These are phyloP conservation scores for Heliamphora pulchella DNA, from an alignment of 179 eudicot genomes.

Conservation along the genomic window DNA sequence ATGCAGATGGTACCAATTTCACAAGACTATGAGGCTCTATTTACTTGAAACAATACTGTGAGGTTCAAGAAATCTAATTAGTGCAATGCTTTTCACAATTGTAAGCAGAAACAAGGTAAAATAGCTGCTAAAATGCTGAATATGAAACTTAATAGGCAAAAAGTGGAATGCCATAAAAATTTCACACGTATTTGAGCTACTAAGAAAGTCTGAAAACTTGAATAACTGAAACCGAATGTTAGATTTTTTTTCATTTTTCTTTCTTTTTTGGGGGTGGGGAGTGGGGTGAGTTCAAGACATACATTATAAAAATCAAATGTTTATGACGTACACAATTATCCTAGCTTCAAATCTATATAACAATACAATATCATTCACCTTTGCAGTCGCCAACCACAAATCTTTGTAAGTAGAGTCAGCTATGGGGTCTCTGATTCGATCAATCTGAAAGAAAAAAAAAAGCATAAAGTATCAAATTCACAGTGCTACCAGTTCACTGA, in stretches of 20 bases:
- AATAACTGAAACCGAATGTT: no score
- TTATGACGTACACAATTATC: no score
- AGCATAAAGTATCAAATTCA: slow-evolving; percentile 1
- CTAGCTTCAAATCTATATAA: not conserved
- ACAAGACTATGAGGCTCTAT: not conserved
- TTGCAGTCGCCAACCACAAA: slow-evolving; percentile 23
- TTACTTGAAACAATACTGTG: not conserved
- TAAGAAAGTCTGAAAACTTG: not conserved
- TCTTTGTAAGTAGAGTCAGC: slow-evolving; percentile 21
- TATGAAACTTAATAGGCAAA: not conserved
- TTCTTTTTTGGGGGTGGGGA: no score
- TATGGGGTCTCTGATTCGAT: slow-evolving; percentile 22
- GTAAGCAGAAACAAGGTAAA: not conserved
- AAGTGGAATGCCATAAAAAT: slow-evolving; percentile 1
- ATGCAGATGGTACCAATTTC: not conserved
- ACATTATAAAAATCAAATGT: no score
- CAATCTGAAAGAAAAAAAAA: slow-evolving; percentile 10
- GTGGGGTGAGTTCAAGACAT: no score
- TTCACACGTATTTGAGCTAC: not conserved
- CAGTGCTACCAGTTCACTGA: not conserved
- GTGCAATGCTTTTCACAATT: not conserved
- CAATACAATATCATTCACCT: slow-evolving; percentile 8
- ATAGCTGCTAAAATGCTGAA: not conserved
- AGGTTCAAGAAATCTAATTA: not conserved
- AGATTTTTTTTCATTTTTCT: no score